Percentiles rank a stretch among this genome's conserved stretches.
These are phyloP conservation scores for Tolypocladium sp. DNA, from an alignment of 2,329 filamentous ascomycete genomes.

Conservation along the genomic window DNA sequence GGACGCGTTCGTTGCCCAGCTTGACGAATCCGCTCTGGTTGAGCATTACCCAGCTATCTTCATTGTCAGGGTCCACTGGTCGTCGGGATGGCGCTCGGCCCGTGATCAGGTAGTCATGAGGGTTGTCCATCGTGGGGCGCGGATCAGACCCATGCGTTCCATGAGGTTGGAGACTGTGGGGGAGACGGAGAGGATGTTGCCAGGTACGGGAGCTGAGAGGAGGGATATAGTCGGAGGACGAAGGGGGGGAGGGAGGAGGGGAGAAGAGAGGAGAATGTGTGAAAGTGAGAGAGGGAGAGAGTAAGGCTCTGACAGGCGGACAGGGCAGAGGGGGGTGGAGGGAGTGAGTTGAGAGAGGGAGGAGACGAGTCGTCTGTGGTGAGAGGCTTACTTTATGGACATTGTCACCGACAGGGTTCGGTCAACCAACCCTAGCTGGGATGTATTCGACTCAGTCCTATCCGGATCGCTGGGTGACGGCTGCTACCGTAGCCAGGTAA, in stretches of 20 bases:
- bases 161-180: constrained; percentile 13
- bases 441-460: constrained; percentile 6
- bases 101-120: constrained; percentile 30
- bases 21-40: constrained; percentile 71
- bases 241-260: not conserved
- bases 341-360: constrained; percentile 4
- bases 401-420: constrained; percentile 31
- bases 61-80: constrained; percentile 42
- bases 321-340: constrained; percentile 1
- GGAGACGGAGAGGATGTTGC: constrained; percentile 3
- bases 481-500: not conserved
- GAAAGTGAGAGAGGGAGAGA: not conserved
- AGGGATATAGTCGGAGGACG: not conserved
- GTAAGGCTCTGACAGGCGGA: constrained; percentile 4
- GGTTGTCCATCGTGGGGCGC: constrained; percentile 28
- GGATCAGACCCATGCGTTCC: constrained; percentile 20
- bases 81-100: constrained; percentile 22
- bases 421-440: constrained; percentile 18
- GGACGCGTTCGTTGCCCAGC: constrained; percentile 72
- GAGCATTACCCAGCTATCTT: constrained; percentile 81
- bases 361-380: constrained; percentile 3
- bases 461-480: constrained; percentile 9
- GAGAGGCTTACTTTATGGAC: constrained; percentile 45
- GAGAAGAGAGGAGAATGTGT: not conserved
- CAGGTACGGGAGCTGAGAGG: constrained; percentile 4